A percentile compares a stretch with the other conserved stretches of the same genome.
phyloP scores from a whole-genome alignment of 495 filamentous ascomycete genomes.

The Lepraria neglecta region DNA sequence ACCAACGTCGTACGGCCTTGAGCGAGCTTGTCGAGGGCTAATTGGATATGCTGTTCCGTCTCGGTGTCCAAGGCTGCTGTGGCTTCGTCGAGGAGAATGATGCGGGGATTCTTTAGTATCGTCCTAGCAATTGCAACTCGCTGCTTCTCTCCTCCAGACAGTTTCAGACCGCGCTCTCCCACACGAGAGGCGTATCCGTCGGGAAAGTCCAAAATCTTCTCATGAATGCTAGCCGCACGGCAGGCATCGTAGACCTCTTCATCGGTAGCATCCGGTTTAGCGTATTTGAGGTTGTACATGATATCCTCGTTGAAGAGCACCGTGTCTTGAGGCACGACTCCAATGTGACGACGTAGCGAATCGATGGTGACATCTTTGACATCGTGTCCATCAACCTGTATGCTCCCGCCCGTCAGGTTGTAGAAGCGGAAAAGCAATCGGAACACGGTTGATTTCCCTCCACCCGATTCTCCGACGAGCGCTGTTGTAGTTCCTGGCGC shows the following conservation, averaged over 20 bases:
- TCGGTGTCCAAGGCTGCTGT: conserved; percentile 93
- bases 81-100: conserved; percentile 94
- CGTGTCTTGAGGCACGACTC: conserved; percentile 95
- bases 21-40: conserved; percentile 70
- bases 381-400: conserved; percentile 76
- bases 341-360: conserved; percentile 82
- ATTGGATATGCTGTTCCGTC: conserved; percentile 93
- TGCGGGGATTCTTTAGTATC: conserved; percentile 89
- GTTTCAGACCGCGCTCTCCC: conserved; percentile 84
- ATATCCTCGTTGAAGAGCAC: conserved; percentile 94
- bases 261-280: conserved; percentile 76
- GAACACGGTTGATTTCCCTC: conserved; percentile 97
- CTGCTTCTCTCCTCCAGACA: conserved; percentile 95
- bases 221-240: conserved; percentile 87
- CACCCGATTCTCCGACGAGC: conserved; percentile 91
- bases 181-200: conserved; percentile 90
- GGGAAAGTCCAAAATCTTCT: conserved; percentile 88
- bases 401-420: conserved; percentile 68
- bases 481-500: conserved; percentile 88
- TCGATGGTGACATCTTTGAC: conserved; percentile 85
- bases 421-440: conserved; percentile 94
- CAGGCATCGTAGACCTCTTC: conserved; percentile 88
- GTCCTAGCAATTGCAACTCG: conserved; percentile 94
- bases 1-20: conserved; percentile 79
- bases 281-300: conserved; percentile 96